phyloP scores from a whole-genome alignment of 2,329 filamentous ascomycete genomes.

The Tolypocladium tropicale region DNA sequence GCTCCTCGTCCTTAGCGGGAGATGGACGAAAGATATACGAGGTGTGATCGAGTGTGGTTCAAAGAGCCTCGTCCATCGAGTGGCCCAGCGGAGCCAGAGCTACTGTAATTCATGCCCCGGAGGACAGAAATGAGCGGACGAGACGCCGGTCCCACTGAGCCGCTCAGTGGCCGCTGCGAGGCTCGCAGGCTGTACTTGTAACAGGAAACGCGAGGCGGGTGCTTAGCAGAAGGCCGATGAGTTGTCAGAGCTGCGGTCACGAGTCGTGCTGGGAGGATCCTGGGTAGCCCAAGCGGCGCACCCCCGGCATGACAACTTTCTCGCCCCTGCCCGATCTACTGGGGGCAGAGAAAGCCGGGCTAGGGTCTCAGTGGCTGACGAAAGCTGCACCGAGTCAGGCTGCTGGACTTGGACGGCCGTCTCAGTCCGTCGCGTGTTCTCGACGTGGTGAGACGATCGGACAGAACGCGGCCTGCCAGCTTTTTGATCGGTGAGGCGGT shows the following conservation, averaged over 20 bases:
- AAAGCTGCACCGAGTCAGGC: constrained; percentile 10
- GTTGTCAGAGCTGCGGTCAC: constrained; percentile 25
- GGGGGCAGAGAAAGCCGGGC: constrained; percentile 26
- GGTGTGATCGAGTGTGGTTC: background rate
- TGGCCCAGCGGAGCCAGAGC: constrained; percentile 13
- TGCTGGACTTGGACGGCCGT: constrained; percentile 1
- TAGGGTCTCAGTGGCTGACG: constrained; percentile 25
- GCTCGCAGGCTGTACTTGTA: constrained; percentile 2
- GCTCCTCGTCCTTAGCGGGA: background rate
- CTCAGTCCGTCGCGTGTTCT: background rate
- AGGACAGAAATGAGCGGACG: constrained; percentile 12
- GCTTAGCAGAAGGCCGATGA: constrained; percentile 17
- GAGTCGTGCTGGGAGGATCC: constrained; percentile 30
- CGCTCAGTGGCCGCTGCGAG: background rate
- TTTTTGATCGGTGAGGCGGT: background rate
- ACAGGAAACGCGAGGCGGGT: constrained; percentile 1
- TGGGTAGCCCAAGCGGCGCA: constrained; percentile 24
- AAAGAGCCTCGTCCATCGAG: background rate
- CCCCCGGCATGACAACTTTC: constrained; percentile 27
- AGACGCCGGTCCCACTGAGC: constrained; percentile 9
- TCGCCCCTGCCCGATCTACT: constrained; percentile 29
- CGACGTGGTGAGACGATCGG: constrained; percentile 1
- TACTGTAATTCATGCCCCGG: constrained; percentile 18
- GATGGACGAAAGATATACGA: background rate
- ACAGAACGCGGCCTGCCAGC: background rate